phyloP scores from a whole-genome alignment of 495 filamentous ascomycete species.

The Xylaria intraflava region DNA sequence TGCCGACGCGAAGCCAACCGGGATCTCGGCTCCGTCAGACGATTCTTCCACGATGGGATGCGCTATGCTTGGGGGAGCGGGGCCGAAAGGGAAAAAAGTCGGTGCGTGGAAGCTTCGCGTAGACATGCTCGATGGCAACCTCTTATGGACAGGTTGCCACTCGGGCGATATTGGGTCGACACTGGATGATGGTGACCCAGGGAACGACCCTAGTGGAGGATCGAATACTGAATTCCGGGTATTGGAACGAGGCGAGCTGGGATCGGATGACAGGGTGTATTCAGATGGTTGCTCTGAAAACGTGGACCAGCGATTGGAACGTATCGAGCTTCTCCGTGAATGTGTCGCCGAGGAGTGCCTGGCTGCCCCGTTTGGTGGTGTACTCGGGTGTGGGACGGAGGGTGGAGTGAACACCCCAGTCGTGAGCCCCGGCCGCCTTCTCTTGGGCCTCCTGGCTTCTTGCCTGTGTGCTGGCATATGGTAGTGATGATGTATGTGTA shows the following conservation, averaged over 20 bases:
- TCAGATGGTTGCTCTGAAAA: constrained; percentile 58
- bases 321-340: constrained; percentile 57
- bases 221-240: constrained; percentile 76
- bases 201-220: constrained; percentile 52
- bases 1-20: constrained; percentile 8
- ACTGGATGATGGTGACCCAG: constrained; percentile 69
- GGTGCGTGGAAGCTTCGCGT: constrained; percentile 37
- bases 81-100: constrained; percentile 15
- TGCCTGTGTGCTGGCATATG: constrained; percentile 59
- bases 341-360: constrained; percentile 49
- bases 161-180: constrained; percentile 53
- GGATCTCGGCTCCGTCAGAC: constrained; percentile 15
- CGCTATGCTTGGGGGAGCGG: constrained; percentile 8
- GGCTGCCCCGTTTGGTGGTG: constrained; percentile 30
- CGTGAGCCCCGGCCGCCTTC: constrained; percentile 57
- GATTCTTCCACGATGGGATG: constrained; percentile 25
- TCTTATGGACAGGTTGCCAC: constrained; percentile 45
- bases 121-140: constrained; percentile 49
- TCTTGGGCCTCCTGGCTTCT: constrained; percentile 60
- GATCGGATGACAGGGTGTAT: constrained; percentile 60
- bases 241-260: constrained; percentile 73
- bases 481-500: constrained; percentile 92
- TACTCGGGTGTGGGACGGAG: constrained; percentile 27
- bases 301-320: constrained; percentile 55
- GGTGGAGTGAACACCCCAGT: constrained; percentile 56